Conservation (phyloP, 192 early-diverging fungal species). For the Paraglomus occultum region DNA sequence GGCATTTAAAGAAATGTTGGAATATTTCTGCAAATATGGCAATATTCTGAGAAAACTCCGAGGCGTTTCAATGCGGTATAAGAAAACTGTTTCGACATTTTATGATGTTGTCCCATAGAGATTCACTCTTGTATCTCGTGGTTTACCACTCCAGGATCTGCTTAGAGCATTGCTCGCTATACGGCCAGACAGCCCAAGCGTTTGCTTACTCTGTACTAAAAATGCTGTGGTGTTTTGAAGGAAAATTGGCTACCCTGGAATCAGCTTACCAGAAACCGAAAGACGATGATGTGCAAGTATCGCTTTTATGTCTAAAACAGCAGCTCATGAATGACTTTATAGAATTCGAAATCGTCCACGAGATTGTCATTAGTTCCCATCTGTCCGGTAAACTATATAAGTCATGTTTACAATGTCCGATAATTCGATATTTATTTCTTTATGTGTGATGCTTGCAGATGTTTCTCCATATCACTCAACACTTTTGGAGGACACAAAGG, state of each 20-base stretch:
- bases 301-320: constrained; percentile 31
- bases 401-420: background rate
- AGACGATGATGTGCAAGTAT: constrained; percentile 29
- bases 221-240: constrained; percentile 32
- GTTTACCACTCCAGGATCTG: constrained; percentile 10
- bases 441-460: too few relatives aligned
- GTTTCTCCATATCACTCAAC: too few relatives aligned
- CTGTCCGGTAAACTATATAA: constrained; percentile 18
- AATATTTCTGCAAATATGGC: constrained; percentile 34
- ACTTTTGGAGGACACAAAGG: too few relatives aligned
- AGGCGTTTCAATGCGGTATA: constrained; percentile 7
- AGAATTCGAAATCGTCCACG: constrained; percentile 19
- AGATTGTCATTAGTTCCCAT: constrained; percentile 16
- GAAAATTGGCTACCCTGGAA: constrained; percentile 33
- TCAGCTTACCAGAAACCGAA: constrained; percentile 3
- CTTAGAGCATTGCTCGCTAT: constrained; percentile 12
- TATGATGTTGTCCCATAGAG: too few relatives aligned
- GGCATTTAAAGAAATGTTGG: constrained; percentile 28
- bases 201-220: constrained; percentile 33
- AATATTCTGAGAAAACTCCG: constrained; percentile 29
- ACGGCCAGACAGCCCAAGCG: constrained; percentile 45
- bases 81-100: background rate
- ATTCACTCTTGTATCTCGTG: too few relatives aligned
- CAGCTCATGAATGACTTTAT: constrained; percentile 3
- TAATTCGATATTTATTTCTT: too few relatives aligned